A percentile compares a stretch with the other conserved stretches of the same genome.
Evolutionary conservation across 495 filamentous ascomycete genomes (phyloP).

Genomic region (Penicillium maclennaniae): DNA sequence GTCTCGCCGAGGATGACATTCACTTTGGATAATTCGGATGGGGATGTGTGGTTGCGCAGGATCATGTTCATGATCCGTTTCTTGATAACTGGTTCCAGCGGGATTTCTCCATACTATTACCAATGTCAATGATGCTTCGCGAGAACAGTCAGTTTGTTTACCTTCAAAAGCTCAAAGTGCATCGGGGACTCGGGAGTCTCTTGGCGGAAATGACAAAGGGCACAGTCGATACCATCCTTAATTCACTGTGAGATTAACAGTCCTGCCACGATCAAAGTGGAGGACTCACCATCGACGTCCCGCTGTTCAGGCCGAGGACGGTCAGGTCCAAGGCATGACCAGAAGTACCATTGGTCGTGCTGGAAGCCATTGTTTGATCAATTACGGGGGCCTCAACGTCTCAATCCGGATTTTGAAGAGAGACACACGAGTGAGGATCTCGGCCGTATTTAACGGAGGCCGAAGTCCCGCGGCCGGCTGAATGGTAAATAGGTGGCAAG

Average conservation of each 20-base stretch:
- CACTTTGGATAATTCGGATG: conserved; percentile 50
- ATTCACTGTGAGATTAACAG: neutral
- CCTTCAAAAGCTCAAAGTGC: conserved; percentile 45
- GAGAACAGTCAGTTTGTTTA: conserved; percentile 9
- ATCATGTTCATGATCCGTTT: conserved; percentile 55
- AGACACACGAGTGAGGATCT: neutral
- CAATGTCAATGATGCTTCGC: neutral
- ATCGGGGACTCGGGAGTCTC: conserved; percentile 45
- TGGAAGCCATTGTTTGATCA: conserved; percentile 12
- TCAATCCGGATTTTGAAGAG: neutral
- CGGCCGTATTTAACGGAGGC: neutral
- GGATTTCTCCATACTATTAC: conserved; percentile 37
- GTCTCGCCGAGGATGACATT: conserved; percentile 51
- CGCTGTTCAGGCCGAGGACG: conserved; percentile 50
- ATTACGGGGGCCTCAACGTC: neutral
- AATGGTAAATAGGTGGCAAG: neutral
- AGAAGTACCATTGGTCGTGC: neutral
- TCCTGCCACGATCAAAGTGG: neutral
- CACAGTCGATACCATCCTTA: conserved; percentile 50
- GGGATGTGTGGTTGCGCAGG: conserved; percentile 47
- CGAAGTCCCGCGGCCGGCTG: neutral
- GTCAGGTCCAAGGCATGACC: conserved; percentile 33
- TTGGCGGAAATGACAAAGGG: conserved; percentile 48
- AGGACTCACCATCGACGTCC: conserved; percentile 35
- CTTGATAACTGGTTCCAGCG: conserved; percentile 50